These are phyloP conservation scores for Comarum palustre DNA, from an alignment of 306 rosid genomes.

Conservation along the genomic window DNA sequence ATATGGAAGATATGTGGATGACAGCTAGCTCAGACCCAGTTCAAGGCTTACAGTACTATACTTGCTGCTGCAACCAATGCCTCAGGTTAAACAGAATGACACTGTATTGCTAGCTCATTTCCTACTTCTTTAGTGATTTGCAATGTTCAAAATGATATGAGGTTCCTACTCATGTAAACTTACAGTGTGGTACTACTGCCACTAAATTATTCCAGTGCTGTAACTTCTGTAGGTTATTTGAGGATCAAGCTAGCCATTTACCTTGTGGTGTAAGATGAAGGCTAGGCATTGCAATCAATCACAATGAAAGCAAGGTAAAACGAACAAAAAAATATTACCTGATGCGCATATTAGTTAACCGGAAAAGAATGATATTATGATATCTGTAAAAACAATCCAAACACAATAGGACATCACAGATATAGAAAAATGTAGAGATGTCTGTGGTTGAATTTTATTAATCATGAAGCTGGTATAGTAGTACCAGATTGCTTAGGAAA, in stretches of 20 bases:
- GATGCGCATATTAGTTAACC: not conserved
- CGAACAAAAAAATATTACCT: not conserved
- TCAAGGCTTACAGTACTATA: not conserved
- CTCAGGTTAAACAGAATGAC: not conserved
- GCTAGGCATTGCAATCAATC: not conserved
- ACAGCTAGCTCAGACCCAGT: not conserved
- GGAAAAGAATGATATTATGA: not conserved
- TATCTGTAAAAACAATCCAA: conserved; percentile 1
- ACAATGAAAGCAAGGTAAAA: not conserved
- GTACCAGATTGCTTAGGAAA: conserved; percentile 5
- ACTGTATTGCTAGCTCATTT: not conserved
- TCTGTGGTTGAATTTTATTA: not conserved
- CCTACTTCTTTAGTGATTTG: not conserved
- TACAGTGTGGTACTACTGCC: not conserved
- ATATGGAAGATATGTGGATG: not conserved
- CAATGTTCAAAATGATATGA: not conserved
- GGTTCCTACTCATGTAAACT: not conserved
- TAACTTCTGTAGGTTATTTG: not conserved
- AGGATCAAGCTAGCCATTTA: not conserved
- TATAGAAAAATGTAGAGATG: not conserved
- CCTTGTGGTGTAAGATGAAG: not conserved
- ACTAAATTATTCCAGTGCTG: not conserved
- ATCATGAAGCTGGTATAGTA: conserved; percentile 5
- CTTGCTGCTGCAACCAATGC: not conserved
- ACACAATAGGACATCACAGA: not conserved